phyloP scores from a whole-genome alignment of 176 grass and related monocot species.

The Otatea glauca region DNA sequence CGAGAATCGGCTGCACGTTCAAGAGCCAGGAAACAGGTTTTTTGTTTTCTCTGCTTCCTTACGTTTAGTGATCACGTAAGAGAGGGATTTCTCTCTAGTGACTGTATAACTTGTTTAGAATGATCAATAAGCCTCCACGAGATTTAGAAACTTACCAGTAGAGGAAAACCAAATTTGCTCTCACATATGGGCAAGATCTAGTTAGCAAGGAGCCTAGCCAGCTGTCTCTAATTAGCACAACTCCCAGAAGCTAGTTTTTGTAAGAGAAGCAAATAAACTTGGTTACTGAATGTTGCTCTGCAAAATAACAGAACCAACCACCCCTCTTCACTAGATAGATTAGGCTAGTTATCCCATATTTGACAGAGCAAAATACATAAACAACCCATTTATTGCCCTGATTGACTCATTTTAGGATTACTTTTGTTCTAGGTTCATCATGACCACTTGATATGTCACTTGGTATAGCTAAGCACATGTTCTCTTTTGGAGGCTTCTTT shows the following conservation, averaged over 20 bases:
- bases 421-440: too few relatives aligned
- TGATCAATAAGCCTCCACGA: neutral
- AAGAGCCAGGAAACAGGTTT: slow-evolving; percentile 37
- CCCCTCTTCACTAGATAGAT: too few relatives aligned
- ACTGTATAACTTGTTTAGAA: neutral
- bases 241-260: slow-evolving; percentile 1
- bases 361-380: too few relatives aligned
- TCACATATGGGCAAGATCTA: neutral
- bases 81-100: neutral
- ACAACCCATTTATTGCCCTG: too few relatives aligned
- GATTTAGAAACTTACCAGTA: neutral
- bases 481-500: too few relatives aligned
- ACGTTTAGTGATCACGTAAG: neutral
- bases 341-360: too few relatives aligned
- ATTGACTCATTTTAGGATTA: too few relatives aligned
- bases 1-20: slow-evolving; percentile 32
- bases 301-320: slow-evolving; percentile 4
- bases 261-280: neutral
- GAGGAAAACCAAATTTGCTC: too few relatives aligned
- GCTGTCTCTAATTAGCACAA: neutral
- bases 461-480: too few relatives aligned
- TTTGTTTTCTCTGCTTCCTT: neutral
- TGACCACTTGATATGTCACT: too few relatives aligned
- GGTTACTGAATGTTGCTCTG: neutral
- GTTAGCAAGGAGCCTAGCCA: slow-evolving; percentile 9